These are phyloP conservation scores for Cryptomeria japonica DNA, from an alignment of 75 land plant species.

Conservation along the genomic window DNA sequence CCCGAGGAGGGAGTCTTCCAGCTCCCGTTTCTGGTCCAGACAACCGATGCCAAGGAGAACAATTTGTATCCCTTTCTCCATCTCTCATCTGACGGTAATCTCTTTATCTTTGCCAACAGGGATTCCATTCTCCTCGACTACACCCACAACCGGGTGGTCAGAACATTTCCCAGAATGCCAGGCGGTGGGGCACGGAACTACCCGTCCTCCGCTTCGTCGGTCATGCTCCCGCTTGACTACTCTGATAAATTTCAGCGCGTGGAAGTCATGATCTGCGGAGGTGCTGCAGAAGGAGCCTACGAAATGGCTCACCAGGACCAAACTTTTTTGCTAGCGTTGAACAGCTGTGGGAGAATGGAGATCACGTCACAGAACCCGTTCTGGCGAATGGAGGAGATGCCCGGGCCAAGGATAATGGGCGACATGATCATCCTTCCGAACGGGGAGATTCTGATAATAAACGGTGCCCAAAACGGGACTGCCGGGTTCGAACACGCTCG, in stretches of 20 bases:
- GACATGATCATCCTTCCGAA: conserved; percentile 77
- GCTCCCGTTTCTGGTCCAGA: conserved; percentile 29
- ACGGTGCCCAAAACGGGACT: conserved; percentile 54
- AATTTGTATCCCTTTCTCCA: conserved; percentile 37
- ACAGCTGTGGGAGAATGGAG: conserved; percentile 54
- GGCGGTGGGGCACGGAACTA: conserved; percentile 33
- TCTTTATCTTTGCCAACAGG: conserved; percentile 51
- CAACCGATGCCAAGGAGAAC: conserved; percentile 8
- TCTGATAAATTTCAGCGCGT: conserved; percentile 8
- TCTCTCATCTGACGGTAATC: conserved; percentile 29
- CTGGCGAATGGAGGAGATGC: conserved; percentile 77
- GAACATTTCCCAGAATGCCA: conserved; percentile 29
- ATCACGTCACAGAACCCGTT: conserved; percentile 46
- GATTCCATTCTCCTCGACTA: conserved; percentile 46
- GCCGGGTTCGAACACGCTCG: conserved; percentile 64
- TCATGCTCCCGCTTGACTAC: conserved; percentile 25
- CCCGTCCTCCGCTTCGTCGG: conserved; percentile 34
- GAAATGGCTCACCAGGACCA: not conserved
- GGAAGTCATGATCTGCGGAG: conserved; percentile 74
- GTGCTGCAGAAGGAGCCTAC: conserved; percentile 42
- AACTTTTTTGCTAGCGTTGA: conserved; percentile 26
- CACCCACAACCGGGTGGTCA: conserved; percentile 25
- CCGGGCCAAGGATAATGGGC: conserved; percentile 64
- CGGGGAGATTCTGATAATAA: conserved; percentile 71
- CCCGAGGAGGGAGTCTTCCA: not conserved